Conservation (phyloP, 306 rosid genomes). For the Begonia masoniana region DNA sequence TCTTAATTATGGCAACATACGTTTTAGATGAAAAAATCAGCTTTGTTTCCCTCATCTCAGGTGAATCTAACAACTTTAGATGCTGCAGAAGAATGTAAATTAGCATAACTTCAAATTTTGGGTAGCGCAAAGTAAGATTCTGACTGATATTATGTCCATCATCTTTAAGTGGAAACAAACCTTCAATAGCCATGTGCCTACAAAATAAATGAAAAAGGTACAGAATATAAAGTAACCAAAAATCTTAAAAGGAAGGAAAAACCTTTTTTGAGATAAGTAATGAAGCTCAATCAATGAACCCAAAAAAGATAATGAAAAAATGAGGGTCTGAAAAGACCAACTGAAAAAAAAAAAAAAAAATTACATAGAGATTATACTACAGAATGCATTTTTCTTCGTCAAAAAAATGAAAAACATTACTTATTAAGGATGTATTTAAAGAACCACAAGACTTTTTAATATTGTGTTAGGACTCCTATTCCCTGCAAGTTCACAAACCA, state of each 20-base stretch:
- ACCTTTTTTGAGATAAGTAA: too few species aligned
- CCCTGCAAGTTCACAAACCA: too few species aligned
- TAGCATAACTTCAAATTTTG: conserved; percentile 62
- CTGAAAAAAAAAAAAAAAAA: too few species aligned
- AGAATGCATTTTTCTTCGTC: too few species aligned
- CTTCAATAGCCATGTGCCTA: conserved; percentile 91
- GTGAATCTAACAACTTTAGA: conserved; percentile 56
- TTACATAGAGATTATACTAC: too few species aligned
- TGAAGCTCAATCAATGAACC: too few species aligned
- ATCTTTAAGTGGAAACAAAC: conserved; percentile 47
- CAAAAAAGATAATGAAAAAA: too few species aligned
- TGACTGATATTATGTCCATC: conserved; percentile 26
- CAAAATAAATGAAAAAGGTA: conserved; percentile 6
- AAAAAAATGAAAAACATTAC: too few species aligned
- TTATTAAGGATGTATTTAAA: too few species aligned
- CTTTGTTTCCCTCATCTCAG: conserved; percentile 52
- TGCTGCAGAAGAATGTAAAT: conserved; percentile 60
- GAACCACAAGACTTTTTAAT: too few species aligned
- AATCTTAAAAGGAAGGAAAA: background rate
- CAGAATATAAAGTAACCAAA: background rate
- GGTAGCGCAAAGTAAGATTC: conserved; percentile 35
- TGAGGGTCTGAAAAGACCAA: too few species aligned
- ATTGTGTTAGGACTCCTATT: too few species aligned
- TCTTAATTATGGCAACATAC: conserved; percentile 64
- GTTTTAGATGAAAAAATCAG: conserved; percentile 63